Conservation (phyloP, 2,329 filamentous ascomycete species). For the Cladobotryum protrusum region DNA sequence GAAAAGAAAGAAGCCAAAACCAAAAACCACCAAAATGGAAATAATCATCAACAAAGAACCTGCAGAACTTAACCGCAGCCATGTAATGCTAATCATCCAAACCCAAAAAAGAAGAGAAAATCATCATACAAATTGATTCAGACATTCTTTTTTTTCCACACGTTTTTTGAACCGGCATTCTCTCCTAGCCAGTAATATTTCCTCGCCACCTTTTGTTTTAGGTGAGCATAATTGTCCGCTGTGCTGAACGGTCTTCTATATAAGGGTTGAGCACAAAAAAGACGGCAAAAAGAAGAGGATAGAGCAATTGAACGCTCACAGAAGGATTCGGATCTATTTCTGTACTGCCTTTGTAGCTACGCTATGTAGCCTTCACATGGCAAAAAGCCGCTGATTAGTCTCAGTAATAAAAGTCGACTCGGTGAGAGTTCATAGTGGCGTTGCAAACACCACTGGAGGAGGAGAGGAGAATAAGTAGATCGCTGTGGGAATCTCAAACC, state of each 20-base stretch:
- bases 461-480: slow-evolving; percentile 4
- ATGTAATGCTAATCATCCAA: slow-evolving; percentile 9
- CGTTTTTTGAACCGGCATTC: not conserved
- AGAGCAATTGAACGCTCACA: too few relatives aligned
- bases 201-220: not conserved
- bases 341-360: too few relatives aligned
- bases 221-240: not conserved
- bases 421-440: not conserved
- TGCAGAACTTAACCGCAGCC: slow-evolving; percentile 2
- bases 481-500: slow-evolving; percentile 1
- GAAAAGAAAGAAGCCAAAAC: not conserved
- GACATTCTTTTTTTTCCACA: not conserved
- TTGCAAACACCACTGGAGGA: not conserved
- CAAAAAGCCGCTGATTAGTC: too few relatives aligned
- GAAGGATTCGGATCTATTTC: too few relatives aligned
- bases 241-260: slow-evolving; percentile 7
- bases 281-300: slow-evolving; percentile 1
- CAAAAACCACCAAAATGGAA: not conserved
- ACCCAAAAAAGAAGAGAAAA: slow-evolving; percentile 3
- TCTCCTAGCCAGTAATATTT: not conserved
- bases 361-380: too few relatives aligned
- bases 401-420: too few relatives aligned
- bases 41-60: not conserved
- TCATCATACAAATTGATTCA: slow-evolving; percentile 11
- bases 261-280: not conserved